Percentiles rank a stretch among this genome's conserved stretches.
Conservation (phyloP, 495 filamentous ascomycete species). For the Aspergillus heteromorphus region DNA sequence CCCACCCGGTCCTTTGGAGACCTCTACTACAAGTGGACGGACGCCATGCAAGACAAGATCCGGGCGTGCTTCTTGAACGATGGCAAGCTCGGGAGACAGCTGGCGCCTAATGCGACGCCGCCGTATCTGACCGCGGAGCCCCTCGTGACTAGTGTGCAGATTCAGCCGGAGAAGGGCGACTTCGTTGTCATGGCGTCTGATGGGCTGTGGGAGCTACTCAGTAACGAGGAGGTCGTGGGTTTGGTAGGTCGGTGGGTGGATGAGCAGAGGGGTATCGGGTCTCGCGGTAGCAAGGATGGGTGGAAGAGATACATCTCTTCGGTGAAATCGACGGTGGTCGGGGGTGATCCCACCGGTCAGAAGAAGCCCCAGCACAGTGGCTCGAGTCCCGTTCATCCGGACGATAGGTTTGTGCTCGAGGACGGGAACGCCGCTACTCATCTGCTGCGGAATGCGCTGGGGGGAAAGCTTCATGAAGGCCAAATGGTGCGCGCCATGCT, state of each 20-base stretch:
- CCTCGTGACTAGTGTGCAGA: neutral
- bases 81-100: too few species aligned
- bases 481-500: neutral
- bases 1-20: neutral
- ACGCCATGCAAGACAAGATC: neutral
- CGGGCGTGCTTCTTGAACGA: neutral
- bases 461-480: neutral
- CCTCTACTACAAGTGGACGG: neutral
- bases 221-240: neutral
- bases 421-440: neutral
- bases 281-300: neutral
- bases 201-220: neutral
- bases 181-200: neutral
- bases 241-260: neutral
- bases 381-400: neutral
- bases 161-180: neutral
- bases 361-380: neutral
- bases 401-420: neutral
- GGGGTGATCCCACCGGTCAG: neutral
- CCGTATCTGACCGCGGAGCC: neutral
- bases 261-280: neutral
- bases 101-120: neutral
- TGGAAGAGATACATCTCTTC: neutral
- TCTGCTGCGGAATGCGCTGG: neutral
- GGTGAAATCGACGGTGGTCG: neutral